Base-by-base conservation (phyloP, 495 filamentous ascomycete species). In the Penicillium pancosmium region DNA sequence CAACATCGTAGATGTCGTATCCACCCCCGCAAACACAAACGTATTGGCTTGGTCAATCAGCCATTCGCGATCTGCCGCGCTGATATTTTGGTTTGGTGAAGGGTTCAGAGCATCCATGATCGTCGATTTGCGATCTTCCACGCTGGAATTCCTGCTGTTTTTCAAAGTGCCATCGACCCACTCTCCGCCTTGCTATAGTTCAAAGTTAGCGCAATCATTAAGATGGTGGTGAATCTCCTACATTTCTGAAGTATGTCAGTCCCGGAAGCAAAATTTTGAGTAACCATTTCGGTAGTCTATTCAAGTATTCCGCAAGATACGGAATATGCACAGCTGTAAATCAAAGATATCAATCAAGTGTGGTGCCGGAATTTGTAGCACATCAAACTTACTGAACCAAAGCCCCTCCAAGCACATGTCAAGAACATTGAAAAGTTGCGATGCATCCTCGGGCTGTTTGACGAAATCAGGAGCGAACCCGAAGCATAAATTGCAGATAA, bases 371-470 rank as follows among this genome's bases (percentile, higher is more conserved):
- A 15, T 27, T 13, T 11, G 10, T 5, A n/a, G 4, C 9, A 27
- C n/a, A 6, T 18, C 9, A 31, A 25, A 31, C 46, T 48, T 27
- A 48, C 46, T 48, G 21, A 25, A 48, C 46, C 46, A 48, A 27
- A 48, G 19, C 18, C 46, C 46, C 15, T 48, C 46, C 46, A 48
- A n/a, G 15, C 46, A 48, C 46, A 48, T 48, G 23, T 48, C 46
- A 48, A 48, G 46, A 48, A 48, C 46, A 48, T n/a, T 5, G 46
- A 48, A 27, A 13, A 48, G 46, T 27, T 48, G 6, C 1, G 18
- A 25, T 23, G 46, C 18, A 9, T 48, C 46, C 15, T 27, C 46
- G 9, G 46, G 46, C 9, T 12, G 25, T 19, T 48, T 15, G n/a
- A 48, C 46, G 23, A 48, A 48, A 9, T n/a, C 46, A 7, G 46